phyloP scores from a whole-genome alignment of 371 early-diverging fungal genomes.

The Zopfochytrium polystomum region DNA sequence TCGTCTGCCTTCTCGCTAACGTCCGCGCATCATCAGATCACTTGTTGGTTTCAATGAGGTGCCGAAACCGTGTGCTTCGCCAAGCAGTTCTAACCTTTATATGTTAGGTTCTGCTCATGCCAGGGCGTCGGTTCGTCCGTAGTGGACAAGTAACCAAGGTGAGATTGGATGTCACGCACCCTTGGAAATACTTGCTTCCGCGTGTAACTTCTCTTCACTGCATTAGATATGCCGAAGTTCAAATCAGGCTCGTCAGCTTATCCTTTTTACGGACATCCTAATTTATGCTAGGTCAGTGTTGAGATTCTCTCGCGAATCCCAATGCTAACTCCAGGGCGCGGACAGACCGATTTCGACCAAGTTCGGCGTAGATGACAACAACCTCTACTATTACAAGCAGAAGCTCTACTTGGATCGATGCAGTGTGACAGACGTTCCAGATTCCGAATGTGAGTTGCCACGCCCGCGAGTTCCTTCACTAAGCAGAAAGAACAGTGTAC shows the following conservation, averaged over 20 bases:
- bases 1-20: background rate
- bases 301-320: too few relatives aligned
- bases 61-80: too few relatives aligned
- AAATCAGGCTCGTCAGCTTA: constrained; percentile 62
- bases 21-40: constrained; percentile 10
- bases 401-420: constrained; percentile 59
- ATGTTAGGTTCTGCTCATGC: constrained; percentile 49
- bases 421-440: constrained; percentile 56
- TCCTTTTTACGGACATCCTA: constrained; percentile 70
- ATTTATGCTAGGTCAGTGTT: constrained; percentile 56
- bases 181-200: too few relatives aligned
- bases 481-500: too few relatives aligned
- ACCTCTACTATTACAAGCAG: too few relatives aligned
- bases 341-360: too few relatives aligned
- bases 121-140: constrained; percentile 63
- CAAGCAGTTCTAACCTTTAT: too few relatives aligned
- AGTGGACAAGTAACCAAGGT: constrained; percentile 60
- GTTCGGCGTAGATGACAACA: too few relatives aligned
- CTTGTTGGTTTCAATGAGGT: constrained; percentile 55
- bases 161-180: background rate
- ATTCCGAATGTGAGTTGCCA: too few relatives aligned
- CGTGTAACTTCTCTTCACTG: too few relatives aligned
- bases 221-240: constrained; percentile 61
- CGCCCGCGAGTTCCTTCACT: too few relatives aligned
- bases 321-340: too few relatives aligned